These are phyloP conservation scores for Aspergillus ruber DNA, from an alignment of 2,329 filamentous ascomycete species.

Conservation along the genomic window DNA sequence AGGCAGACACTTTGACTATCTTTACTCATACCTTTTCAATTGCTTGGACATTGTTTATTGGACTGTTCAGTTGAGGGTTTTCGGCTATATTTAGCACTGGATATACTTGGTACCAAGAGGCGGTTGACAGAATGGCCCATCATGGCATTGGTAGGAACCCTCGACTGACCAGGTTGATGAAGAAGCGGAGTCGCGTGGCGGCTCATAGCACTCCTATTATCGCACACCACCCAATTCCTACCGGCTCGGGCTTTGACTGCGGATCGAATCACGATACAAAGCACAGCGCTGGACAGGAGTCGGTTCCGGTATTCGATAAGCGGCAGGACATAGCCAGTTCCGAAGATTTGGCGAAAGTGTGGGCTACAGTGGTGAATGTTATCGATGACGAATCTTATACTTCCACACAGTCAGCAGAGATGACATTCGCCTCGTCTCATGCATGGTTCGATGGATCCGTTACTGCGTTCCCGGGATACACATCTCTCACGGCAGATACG, in stretches of 20 bases:
- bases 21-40: too few species aligned
- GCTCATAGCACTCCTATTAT: slow-evolving; percentile 1
- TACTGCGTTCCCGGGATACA: slow-evolving; percentile 5
- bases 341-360: slow-evolving; percentile 1
- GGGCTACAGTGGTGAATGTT: slow-evolving; percentile 1
- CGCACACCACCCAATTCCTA: slow-evolving; percentile 1
- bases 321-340: slow-evolving; percentile 2
- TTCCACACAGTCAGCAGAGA: background rate
- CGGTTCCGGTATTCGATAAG: background rate
- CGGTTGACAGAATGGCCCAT: slow-evolving; percentile 10
- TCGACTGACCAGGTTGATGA: slow-evolving; percentile 9
- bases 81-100: background rate
- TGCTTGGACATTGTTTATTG: too few species aligned
- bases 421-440: slow-evolving; percentile 2
- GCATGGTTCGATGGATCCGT: background rate
- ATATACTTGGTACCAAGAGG: background rate
- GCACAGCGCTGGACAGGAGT: background rate
- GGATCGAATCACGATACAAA: background rate
- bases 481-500: slow-evolving; percentile 7
- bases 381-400: slow-evolving; percentile 1
- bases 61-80: background rate
- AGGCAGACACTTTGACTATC: slow-evolving; percentile 7
- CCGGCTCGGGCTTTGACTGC: background rate
- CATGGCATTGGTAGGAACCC: slow-evolving; percentile 10
- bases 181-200: slow-evolving; percentile 4